phyloP scores from a whole-genome alignment of 169 alveolate species.

The Cystoisospora suis region DNA sequence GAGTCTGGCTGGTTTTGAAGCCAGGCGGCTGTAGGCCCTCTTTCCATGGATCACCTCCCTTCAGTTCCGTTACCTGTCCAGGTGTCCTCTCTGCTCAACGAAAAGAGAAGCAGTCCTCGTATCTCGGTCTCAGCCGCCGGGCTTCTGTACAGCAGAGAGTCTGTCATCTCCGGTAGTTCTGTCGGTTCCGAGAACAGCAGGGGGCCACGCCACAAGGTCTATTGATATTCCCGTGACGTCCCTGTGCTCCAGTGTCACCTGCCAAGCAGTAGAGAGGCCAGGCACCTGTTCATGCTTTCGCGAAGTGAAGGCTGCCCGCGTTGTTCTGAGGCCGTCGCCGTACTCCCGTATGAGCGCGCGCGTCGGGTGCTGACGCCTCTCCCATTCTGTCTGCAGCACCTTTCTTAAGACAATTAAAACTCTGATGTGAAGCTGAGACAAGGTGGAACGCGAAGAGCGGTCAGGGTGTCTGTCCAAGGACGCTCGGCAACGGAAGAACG shows the following conservation, averaged over 20 bases:
- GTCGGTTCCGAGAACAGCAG: too few relatives aligned
- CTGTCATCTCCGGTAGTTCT: too few relatives aligned
- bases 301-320: background rate
- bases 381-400: background rate
- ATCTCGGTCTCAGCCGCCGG: too few relatives aligned
- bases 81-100: too few relatives aligned
- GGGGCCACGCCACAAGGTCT: conserved; percentile 24
- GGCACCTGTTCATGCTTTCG: background rate
- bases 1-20: too few relatives aligned
- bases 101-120: too few relatives aligned
- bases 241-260: background rate
- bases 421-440: background rate
- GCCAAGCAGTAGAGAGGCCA: background rate
- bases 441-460: background rate
- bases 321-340: background rate
- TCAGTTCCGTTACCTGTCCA: too few relatives aligned
- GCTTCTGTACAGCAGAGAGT: too few relatives aligned
- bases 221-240: background rate
- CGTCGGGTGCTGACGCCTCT: conserved; percentile 15
- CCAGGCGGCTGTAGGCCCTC: too few relatives aligned
- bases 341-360: background rate
- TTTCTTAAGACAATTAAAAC: background rate
- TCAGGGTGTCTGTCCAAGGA: conserved; percentile 2
- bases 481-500: conserved; percentile 25
- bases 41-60: too few relatives aligned